These are phyloP conservation scores for Candida odintsovae DNA, from an alignment of 805 yeast species.

Conservation along the genomic window DNA sequence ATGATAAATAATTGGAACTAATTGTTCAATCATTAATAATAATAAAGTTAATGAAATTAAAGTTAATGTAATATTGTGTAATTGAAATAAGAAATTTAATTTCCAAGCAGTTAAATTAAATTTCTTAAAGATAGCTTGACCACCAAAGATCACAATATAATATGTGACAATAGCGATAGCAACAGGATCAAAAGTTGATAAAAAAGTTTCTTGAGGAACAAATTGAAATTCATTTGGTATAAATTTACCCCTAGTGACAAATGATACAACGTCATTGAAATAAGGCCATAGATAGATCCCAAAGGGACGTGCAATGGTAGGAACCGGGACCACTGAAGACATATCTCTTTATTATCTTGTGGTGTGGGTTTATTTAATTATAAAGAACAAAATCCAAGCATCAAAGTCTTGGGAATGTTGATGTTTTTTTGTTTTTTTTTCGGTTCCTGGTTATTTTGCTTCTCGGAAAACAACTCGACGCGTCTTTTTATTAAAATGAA, in stretches of 20 bases:
- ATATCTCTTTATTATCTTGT: no score
- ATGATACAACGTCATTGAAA: conserved; percentile 45
- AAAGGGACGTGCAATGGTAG: conserved; percentile 71
- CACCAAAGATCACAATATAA: conserved; percentile 81
- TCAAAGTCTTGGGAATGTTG: not conserved
- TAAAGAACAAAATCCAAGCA: no score
- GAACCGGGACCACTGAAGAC: conserved; percentile 20
- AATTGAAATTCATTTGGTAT: conserved; percentile 66
- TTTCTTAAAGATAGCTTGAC: conserved; percentile 54
- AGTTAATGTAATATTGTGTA: conserved; percentile 79
- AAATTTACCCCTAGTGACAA: conserved; percentile 44
- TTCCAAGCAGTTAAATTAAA: conserved; percentile 69
- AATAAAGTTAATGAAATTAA: conserved; percentile 59
- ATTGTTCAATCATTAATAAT: conserved; percentile 73
- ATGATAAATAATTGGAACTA: conserved; percentile 65
- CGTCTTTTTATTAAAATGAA: not conserved
- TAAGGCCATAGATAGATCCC: conserved; percentile 65
- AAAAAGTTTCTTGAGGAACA: conserved; percentile 55
- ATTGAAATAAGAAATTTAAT: conserved; percentile 70
- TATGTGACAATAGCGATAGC: conserved; percentile 56
- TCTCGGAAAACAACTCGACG: not conserved
- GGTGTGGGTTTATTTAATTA: no score
- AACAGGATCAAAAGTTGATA: conserved; percentile 61
- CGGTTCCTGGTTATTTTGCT: no score
- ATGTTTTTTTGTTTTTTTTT: not conserved